phyloP scores from a whole-genome alignment of 345 rosid genomes.

The Kernera saxatilis region DNA sequence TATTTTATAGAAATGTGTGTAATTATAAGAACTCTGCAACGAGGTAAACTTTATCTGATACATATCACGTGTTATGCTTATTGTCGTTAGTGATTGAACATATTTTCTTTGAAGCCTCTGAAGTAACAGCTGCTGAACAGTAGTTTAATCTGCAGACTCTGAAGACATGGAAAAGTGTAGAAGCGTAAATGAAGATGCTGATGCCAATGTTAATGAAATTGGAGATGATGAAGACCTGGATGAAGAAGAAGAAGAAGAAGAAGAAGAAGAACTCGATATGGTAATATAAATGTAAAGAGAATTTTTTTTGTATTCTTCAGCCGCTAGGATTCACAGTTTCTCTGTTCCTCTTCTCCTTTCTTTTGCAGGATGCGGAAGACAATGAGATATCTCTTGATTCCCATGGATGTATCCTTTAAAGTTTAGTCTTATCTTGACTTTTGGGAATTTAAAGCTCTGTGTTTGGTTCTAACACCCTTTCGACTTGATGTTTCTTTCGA shows the following conservation, averaged over 20 bases:
- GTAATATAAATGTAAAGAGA: slow-evolving; percentile 29
- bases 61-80: neutral
- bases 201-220: slow-evolving; percentile 39
- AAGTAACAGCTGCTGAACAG: neutral
- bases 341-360: neutral
- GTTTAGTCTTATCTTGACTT: neutral
- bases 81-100: neutral
- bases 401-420: slow-evolving; percentile 48
- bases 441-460: neutral
- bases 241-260: slow-evolving; percentile 40
- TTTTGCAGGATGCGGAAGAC: slow-evolving; percentile 53
- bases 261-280: slow-evolving; percentile 43
- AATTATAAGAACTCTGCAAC: neutral
- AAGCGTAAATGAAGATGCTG: slow-evolving; percentile 38
- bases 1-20: neutral
- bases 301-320: neutral
- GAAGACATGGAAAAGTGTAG: slow-evolving; percentile 39
- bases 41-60: neutral
- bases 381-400: slow-evolving; percentile 50
- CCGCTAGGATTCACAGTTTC: neutral
- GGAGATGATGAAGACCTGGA: slow-evolving; percentile 71
- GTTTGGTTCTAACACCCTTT: neutral
- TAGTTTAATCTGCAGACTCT: slow-evolving; percentile 27
- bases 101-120: neutral
- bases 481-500: neutral